Base-by-base conservation (phyloP, 176 grass and related monocot genomes). In the Olyra latifolia region DNA sequence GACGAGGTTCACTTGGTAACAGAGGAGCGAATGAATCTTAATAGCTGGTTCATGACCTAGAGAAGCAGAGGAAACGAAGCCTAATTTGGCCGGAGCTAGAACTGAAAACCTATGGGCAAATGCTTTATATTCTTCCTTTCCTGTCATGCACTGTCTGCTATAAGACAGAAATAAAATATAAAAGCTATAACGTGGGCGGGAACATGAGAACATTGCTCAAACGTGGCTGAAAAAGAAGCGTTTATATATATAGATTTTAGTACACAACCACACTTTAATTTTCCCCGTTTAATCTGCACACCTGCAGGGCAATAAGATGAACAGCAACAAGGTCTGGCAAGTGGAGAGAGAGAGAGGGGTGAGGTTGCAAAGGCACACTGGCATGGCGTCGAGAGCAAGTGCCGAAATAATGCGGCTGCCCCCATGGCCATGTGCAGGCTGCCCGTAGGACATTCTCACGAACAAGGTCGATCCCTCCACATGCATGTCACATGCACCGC, bases 401-500 rank as follows among this genome's bases (percentile, higher is more conserved):
- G 83, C 66, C 71, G 30, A 81, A 89, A 89, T 89, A 84, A 92
- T 87, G 87, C 66, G 75, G n/a, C 11, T 48, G 12, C 22, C 32
- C 82, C 83, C 83, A 77, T 84, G 83, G 80, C 75, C 90, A 92
- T 92, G 90, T 92, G 90, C 83, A 43, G 64, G 48, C 58, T 80
- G 90, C 39, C 45, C 81, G 83, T 83, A 92, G 84, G 90, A 92
- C 90, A 92, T 92, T 92, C 75, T 83, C 86, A 73, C 63, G 32
- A 82, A 49, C 57, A 88, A 47, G 64, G 15, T 48, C 43, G 78
- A 86, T 89, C 65, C 50, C 71, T 80, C 87, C 90, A 92, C 87
- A 87, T 92, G 90, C 83, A 65, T 54, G 68, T 83, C 87, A 89
- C 90, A 92, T 92, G 90, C 87, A 29, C 40, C 75, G 25, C 79